Percentiles rank a stretch among this genome's conserved stretches.
Conservation (phyloP, 2,329 filamentous ascomycete species). For the Fusarium nodosum region DNA sequence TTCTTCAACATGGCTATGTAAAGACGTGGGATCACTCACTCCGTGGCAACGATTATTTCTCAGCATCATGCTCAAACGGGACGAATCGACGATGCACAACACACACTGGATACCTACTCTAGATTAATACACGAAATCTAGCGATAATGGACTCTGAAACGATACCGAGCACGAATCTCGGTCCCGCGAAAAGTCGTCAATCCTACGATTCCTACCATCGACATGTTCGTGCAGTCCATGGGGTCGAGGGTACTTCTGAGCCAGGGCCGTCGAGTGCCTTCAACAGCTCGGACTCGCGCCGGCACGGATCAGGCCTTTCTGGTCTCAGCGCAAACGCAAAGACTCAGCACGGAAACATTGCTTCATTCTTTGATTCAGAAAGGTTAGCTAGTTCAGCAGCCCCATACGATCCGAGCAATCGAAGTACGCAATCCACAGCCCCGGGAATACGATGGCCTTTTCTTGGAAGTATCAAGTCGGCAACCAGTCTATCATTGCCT, state of each 20-base stretch:
- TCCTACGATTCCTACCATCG: constrained; percentile 49
- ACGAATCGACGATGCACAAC: constrained; percentile 32
- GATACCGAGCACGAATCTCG: constrained; percentile 36
- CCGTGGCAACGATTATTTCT: constrained; percentile 21
- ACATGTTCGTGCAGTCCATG: constrained; percentile 47
- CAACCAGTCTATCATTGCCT: constrained; percentile 34
- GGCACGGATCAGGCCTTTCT: constrained; percentile 18
- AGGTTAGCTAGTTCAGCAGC: constrained; percentile 44
- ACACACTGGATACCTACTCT: constrained; percentile 21
- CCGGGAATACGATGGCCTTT: constrained; percentile 46
- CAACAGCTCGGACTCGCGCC: constrained; percentile 32
- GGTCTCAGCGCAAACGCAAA: constrained; percentile 13
- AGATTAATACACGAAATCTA: constrained; percentile 23
- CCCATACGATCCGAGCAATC: constrained; percentile 29
- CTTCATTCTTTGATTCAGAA: constrained; percentile 49
- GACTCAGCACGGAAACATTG: constrained; percentile 33
- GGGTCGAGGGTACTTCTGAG: constrained; percentile 27
- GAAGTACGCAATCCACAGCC: constrained; percentile 17
- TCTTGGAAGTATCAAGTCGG: constrained; percentile 47
- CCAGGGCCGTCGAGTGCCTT: constrained; percentile 23
- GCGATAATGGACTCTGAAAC: constrained; percentile 43
- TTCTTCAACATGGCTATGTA: constrained; percentile 31
- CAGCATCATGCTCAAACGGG: constrained; percentile 33
- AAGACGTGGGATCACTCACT: constrained; percentile 13
- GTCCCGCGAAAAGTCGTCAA: constrained; percentile 41